A percentile compares a stretch with the other conserved stretches of the same genome.
Evolutionary conservation across 495 filamentous ascomycete species (phyloP).

Genomic region (Podospora didyma): DNA sequence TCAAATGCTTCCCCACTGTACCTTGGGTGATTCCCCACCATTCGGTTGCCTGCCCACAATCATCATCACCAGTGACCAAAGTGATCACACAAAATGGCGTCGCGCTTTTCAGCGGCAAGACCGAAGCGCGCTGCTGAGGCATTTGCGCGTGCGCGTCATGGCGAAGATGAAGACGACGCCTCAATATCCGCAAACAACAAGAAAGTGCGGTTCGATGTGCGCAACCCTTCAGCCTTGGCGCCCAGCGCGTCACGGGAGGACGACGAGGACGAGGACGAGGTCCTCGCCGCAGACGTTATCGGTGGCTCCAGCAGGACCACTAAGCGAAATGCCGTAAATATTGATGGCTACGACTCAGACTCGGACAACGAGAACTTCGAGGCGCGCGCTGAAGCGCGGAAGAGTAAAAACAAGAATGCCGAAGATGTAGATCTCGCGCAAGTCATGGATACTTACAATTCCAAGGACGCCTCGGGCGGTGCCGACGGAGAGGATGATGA

Average conservation of each 20-base stretch:
- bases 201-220: slow-evolving; percentile 89
- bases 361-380: slow-evolving; percentile 89
- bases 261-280: slow-evolving; percentile 66
- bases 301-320: slow-evolving; percentile 71
- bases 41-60: too few relatives aligned
- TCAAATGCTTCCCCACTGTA: too few relatives aligned
- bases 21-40: too few relatives aligned
- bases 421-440: slow-evolving; percentile 40
- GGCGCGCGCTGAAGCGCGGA: slow-evolving; percentile 57
- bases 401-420: slow-evolving; percentile 37
- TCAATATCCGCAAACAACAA: slow-evolving; percentile 48
- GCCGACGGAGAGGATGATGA: slow-evolving; percentile 63
- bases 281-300: slow-evolving; percentile 89
- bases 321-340: slow-evolving; percentile 87
- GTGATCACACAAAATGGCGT: slow-evolving; percentile 48
- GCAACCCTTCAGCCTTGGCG: slow-evolving; percentile 87
- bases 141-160: slow-evolving; percentile 68
- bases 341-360: slow-evolving; percentile 95
- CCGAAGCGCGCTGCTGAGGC: slow-evolving; percentile 81
- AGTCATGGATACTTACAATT: slow-evolving; percentile 41
- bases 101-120: slow-evolving; percentile 59
- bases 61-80: not conserved
- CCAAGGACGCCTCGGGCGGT: slow-evolving; percentile 20
- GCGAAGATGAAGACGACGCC: slow-evolving; percentile 41
- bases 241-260: slow-evolving; percentile 66